Evolutionary conservation across 441 rosid genomes (phyloP).

Genomic region (Iberis amara): DNA sequence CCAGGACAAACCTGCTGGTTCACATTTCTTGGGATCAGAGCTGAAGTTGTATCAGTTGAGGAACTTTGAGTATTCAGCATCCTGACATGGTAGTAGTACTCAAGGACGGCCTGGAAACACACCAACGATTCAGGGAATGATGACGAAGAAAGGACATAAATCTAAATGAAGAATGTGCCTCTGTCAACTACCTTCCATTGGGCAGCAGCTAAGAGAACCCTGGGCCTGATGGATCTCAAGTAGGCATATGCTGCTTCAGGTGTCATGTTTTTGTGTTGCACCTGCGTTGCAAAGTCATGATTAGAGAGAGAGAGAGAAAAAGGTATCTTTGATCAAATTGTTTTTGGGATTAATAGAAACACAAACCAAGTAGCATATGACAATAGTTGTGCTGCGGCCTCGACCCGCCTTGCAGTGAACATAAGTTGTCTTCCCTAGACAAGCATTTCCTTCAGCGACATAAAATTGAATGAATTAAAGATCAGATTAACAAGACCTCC

Average conservation of each 20-base stretch:
- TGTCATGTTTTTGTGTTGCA: constrained; percentile 72
- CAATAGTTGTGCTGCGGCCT: constrained; percentile 94
- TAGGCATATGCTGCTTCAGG: constrained; percentile 77
- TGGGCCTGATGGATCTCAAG: constrained; percentile 76
- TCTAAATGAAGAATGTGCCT: neutral
- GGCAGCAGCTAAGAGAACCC: constrained; percentile 82
- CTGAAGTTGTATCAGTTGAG: constrained; percentile 22
- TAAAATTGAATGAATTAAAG: constrained; percentile 9
- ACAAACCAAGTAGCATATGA: constrained; percentile 84
- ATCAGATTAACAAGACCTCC: constrained; percentile 3
- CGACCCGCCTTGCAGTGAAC: constrained; percentile 98
- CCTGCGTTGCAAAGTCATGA: constrained; percentile 36
- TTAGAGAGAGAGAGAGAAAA: constrained; percentile 1
- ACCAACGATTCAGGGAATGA: neutral
- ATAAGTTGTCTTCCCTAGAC: constrained; percentile 52
- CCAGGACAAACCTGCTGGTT: constrained; percentile 25
- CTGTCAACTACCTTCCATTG: constrained; percentile 68
- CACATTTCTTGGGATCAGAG: constrained; percentile 34
- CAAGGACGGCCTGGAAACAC: constrained; percentile 68
- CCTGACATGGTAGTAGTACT: constrained; percentile 53
- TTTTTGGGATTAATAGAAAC: neutral
- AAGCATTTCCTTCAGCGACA: constrained; percentile 50
- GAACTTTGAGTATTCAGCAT: constrained; percentile 31
- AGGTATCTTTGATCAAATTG: neutral
- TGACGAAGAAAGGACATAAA: neutral